Evolutionary conservation across 352 stramenopile genomes (phyloP).

Genomic region (Globisporangium uncinulatum): DNA sequence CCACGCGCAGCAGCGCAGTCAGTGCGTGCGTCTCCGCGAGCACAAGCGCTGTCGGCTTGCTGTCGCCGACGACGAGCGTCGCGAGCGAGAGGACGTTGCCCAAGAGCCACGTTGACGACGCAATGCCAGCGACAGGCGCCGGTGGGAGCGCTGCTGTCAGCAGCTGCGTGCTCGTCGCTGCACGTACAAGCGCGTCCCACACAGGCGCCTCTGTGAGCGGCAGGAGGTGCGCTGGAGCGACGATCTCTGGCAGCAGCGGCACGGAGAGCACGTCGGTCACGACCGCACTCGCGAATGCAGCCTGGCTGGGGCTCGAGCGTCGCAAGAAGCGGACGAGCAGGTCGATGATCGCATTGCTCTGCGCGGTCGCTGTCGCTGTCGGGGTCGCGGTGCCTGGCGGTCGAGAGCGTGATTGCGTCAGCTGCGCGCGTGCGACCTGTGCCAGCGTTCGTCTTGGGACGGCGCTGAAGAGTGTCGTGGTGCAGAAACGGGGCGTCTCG

Average conservation of each 20-base stretch:
- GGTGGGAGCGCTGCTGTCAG: constrained; percentile 24
- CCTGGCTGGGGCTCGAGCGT: not conserved
- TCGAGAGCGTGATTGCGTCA: constrained; percentile 6
- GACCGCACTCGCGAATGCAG: not conserved
- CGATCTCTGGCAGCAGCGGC: constrained; percentile 30
- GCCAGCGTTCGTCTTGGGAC: constrained; percentile 23
- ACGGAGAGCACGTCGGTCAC: constrained; percentile 23
- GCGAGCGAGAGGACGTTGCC: constrained; percentile 61
- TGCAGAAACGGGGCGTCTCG: not conserved
- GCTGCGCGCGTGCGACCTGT: constrained; percentile 10
- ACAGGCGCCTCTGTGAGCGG: constrained; percentile 19
- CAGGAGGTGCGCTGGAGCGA: constrained; percentile 15
- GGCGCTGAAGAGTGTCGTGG: constrained; percentile 16
- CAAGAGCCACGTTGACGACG: constrained; percentile 52
- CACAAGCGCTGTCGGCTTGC: constrained; percentile 21
- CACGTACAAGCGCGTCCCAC: constrained; percentile 25
- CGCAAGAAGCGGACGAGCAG: constrained; percentile 5
- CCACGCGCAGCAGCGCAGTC: constrained; percentile 36
- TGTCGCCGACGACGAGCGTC: constrained; percentile 23
- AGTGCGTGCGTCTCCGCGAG: constrained; percentile 34
- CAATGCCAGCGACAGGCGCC: constrained; percentile 38
- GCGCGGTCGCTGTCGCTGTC: not conserved
- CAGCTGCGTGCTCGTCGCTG: constrained; percentile 16
- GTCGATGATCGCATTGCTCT: constrained; percentile 2
- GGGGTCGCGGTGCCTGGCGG: not conserved